Evolutionary conservation across 768 basidiomycete species (phyloP), one percentile per base, ranked within the genome.

Genomic region (Gautieria morchelliformis): DNA sequence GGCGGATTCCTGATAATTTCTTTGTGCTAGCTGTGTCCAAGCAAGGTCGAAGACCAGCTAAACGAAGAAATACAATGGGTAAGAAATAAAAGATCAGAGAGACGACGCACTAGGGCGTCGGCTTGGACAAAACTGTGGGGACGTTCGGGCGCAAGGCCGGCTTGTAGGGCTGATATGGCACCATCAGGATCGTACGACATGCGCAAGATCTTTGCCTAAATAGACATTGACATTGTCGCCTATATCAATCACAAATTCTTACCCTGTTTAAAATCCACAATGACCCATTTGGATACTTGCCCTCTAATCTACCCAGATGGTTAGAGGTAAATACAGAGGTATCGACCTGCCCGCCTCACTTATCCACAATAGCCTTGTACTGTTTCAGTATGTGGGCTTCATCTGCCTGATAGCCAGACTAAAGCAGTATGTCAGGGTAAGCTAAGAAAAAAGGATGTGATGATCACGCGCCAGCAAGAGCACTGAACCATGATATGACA

Each of bases 21-120:
- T 69, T 58, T 85, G 76, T 1, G 81, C 75, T 3, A 90, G 74
- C 1, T 87, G 67, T 15, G 82, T 83, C 88, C 89, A 90, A 0
- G 85, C 87, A 4, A 91, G 75, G 67, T 91, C 89, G 61, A 88
- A 90, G 14, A 80, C 74, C 7, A 90, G 74, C 84, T 87, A n/a
- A 24, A 17, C 58, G 20, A 37, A 20, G 30, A 7, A 46, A 52
- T 35, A 55, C 4, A 42, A 27, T 45, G 5, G 51, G 12, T 30
- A 15, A 8, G 5, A 44, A 11, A 53, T 6, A 55, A 11, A 33
- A 52, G 33, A 49, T 10, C 20, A 27, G 22, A 30, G 48, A 30
- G n/a, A 51, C 10, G 32, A 6, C 37, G 52, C 65, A 87, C 86
- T 63, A 89, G 66, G 19, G 83, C 81, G 66, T 89, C 87, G 0